Base-by-base conservation (phyloP, 2,329 filamentous ascomycete genomes). In the Ceratocystis alfenasii region DNA sequence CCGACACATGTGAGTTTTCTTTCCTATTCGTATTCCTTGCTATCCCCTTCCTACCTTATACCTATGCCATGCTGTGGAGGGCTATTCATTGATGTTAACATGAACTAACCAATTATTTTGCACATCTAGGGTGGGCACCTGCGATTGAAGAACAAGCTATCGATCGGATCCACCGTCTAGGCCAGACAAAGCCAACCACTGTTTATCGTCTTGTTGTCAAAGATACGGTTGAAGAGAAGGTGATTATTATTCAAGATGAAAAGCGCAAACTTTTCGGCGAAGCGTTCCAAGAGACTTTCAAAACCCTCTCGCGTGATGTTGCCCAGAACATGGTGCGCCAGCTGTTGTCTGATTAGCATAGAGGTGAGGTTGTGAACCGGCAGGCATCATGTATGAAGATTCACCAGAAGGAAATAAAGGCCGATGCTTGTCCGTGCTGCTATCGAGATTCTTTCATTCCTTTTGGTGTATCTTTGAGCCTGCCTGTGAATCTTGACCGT, bases 61-160 rank as follows among this genome's bases (percentile, higher is more conserved):
- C 8, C 15, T 30, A 44, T 6, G 36, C 36, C 36, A 41, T 41
- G 36, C 36, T 15, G 36, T 12, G 12, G 36, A 41, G 36, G 36
- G 4, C 3, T 4, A 15, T 41, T 41, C 36, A 22, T 2, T 15
- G 2, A 2, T 6, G 25, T 7, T 10, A 28, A 15, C 22, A 25
- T 28, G 22, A 8, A 53, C 48, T 53, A 25, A 53, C 22, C 22
- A 28, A 25, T 3, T 1, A 25, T 20, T 12, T 20, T 30, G 10
- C 28, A 30, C 17, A 28, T 17, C 4, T 67, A 76, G 79, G 90
- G 91, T 96, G 91, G 88, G 90, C 91, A 1, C 91, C 91, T 0
- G 90, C 90, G 0, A 94, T 96, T 65, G 91, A 96, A 74, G 90
- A 95, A 70, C 91, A 96, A 73, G 92, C 92, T 2, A 82, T 95